These are phyloP conservation scores for Talaromyces sp. DNA, from an alignment of 2,329 filamentous ascomycete genomes.

Conservation along the genomic window DNA sequence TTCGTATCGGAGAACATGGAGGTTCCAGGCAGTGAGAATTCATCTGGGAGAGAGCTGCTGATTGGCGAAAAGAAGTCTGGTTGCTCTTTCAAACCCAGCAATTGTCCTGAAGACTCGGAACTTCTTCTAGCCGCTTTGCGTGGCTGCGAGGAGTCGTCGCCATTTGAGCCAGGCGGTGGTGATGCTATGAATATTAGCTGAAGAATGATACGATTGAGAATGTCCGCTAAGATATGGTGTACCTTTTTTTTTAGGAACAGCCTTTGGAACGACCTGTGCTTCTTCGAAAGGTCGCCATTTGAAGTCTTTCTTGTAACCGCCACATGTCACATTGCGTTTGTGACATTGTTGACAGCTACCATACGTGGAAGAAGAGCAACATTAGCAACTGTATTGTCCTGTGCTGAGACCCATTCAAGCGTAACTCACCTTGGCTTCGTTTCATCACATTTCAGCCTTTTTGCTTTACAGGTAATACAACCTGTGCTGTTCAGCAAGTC, in stretches of 20 bases:
- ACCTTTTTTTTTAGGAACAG: slow-evolving; percentile 45
- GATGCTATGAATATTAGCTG: slow-evolving; percentile 10
- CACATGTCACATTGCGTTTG: slow-evolving; percentile 61
- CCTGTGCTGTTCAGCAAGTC: slow-evolving; percentile 44
- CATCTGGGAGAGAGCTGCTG: slow-evolving; percentile 13
- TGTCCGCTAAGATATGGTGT: slow-evolving; percentile 27
- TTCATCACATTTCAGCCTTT: slow-evolving; percentile 71
- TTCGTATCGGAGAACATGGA: slow-evolving; percentile 5
- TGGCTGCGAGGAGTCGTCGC: slow-evolving; percentile 1
- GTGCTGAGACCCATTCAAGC: background rate
- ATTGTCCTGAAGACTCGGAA: slow-evolving; percentile 3
- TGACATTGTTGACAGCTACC: slow-evolving; percentile 61
- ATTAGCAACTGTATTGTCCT: background rate
- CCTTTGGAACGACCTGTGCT: slow-evolving; percentile 46
- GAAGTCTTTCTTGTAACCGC: slow-evolving; percentile 71
- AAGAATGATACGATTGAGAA: background rate
- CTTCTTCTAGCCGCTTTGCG: slow-evolving; percentile 16
- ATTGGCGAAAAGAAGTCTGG: slow-evolving; percentile 4
- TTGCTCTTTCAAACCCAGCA: background rate
- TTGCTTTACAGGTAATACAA: slow-evolving; percentile 69
- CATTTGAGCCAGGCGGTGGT: slow-evolving; percentile 9
- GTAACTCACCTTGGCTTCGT: slow-evolving; percentile 51
- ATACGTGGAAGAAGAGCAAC: background rate
- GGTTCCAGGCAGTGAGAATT: background rate
- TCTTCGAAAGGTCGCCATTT: slow-evolving; percentile 71